phyloP scores from a whole-genome alignment of 495 filamentous ascomycete genomes.

The Hyaloscypha hepaticicola region DNA sequence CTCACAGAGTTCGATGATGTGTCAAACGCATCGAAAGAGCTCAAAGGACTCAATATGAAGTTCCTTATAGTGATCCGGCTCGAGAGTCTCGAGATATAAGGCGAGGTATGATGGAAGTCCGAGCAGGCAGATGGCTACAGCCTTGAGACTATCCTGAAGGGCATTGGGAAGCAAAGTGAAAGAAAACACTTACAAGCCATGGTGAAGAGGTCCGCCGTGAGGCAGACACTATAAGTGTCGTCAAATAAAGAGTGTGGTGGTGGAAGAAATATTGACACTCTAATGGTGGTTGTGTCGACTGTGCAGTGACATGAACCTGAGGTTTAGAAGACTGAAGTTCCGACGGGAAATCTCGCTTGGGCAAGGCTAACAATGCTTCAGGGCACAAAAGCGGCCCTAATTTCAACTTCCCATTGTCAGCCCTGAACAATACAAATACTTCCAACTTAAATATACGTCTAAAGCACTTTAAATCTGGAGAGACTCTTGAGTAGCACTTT shows the following conservation, averaged over 20 bases:
- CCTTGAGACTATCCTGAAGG: constrained; percentile 16
- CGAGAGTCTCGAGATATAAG: constrained; percentile 19
- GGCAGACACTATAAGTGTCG: constrained; percentile 22
- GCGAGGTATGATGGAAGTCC: constrained; percentile 17
- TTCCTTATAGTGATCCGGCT: constrained; percentile 4
- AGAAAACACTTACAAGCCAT: constrained; percentile 46
- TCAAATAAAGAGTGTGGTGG: constrained; percentile 21
- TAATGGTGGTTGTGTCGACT: neutral
- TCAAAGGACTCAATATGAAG: constrained; percentile 2
- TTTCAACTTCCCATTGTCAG: too few species aligned
- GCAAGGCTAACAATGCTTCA: too few species aligned
- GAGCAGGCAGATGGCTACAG: constrained; percentile 24
- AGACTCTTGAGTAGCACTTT: too few species aligned
- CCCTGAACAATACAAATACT: too few species aligned
- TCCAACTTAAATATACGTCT: too few species aligned
- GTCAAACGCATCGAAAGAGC: neutral
- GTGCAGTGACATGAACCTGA: neutral
- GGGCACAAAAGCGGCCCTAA: too few species aligned
- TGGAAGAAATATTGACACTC: constrained; percentile 3
- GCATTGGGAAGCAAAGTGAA: constrained; percentile 8
- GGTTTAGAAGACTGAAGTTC: too few species aligned
- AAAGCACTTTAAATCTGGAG: too few species aligned
- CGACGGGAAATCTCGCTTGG: too few species aligned
- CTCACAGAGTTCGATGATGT: constrained; percentile 9
- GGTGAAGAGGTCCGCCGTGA: constrained; percentile 34